Base-by-base conservation (phyloP, 1,284 basidiomycete species). In the Ganoderma multipileum region DNA sequence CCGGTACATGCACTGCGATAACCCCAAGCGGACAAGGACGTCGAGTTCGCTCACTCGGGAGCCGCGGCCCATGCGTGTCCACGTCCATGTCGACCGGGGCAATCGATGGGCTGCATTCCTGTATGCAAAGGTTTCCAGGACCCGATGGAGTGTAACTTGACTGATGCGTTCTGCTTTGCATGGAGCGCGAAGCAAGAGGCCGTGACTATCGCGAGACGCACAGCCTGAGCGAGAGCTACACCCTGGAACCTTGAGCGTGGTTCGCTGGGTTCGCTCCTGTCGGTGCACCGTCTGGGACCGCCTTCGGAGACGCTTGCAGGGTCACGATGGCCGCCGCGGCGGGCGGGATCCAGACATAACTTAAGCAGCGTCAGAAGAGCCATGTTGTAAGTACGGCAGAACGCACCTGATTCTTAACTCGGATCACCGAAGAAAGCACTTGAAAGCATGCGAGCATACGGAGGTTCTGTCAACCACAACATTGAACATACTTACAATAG, bases 231-330 rank as follows among this genome's bases (percentile, higher is more conserved):
- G 39, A 52, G 59, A 50, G 60, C 60, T 52, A 57, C 65, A 39
- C 36, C 38, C 54, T 60, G 65, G 65, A 57, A 66, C 60, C 60
- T 62, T 55, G 44, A 12, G 28, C 61, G n/a, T n/a, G 55, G 55
- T 30, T 28, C 33, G 33, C 33, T 33, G 33, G 33, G 33, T 33
- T 33, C 52, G 55, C 33, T 16, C 30, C 33, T 20, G 55, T 38
- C 47, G 44, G 47, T 26, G 23, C 23, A 26, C 47, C 47, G 47
- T 50, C 47, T 50, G 47, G 9, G 28, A 55, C 54, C 54, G 54
- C 30, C 12, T 28, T 30, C 30, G 12, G 28, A 55, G 55, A n/a
- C 30, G 7, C 55, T 20, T 16, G 30, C 26, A 36, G 12, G 18
- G 33, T 12, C 55, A 30, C 54, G 54, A 57, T 57, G 28, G 28